Conservation (phyloP, 2,329 filamentous ascomycete species). For the Pseudogymnoascus sp. region DNA sequence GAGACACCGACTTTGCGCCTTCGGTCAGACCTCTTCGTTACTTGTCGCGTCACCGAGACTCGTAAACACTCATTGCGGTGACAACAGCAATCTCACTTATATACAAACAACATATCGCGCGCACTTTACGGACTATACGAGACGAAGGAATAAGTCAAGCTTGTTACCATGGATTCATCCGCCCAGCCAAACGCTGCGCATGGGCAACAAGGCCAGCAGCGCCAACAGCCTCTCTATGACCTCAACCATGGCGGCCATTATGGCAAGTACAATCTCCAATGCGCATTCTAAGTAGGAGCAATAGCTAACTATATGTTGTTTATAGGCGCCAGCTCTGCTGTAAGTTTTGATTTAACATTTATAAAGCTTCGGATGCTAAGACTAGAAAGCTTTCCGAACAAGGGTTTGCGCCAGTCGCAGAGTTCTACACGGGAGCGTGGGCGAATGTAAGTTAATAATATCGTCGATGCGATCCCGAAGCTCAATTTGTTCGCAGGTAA, state of each 20-base stretch:
- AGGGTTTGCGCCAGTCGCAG: slow-evolving; percentile 79
- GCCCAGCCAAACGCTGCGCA: slow-evolving; percentile 47
- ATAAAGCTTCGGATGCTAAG: neutral
- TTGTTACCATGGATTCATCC: slow-evolving; percentile 46
- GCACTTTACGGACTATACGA: neutral
- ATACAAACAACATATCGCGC: slow-evolving; percentile 3
- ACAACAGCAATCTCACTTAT: neutral
- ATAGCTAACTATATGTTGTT: slow-evolving; percentile 20
- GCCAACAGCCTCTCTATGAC: slow-evolving; percentile 63
- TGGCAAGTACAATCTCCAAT: slow-evolving; percentile 43
- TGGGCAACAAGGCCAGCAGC: slow-evolving; percentile 34
- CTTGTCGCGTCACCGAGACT: slow-evolving; percentile 6
- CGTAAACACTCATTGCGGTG: slow-evolving; percentile 1
- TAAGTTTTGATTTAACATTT: slow-evolving; percentile 36
- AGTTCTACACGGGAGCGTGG: slow-evolving; percentile 91
- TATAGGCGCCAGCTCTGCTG: slow-evolving; percentile 60
- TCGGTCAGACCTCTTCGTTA: neutral
- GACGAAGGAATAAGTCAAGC: neutral
- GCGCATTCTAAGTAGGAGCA: neutral
- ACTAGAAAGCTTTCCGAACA: slow-evolving; percentile 66
- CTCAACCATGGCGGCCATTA: slow-evolving; percentile 69
- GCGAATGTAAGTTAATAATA: slow-evolving; percentile 63
- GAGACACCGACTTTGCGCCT: slow-evolving; percentile 1
- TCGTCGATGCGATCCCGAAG: slow-evolving; percentile 14
- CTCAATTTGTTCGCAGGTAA: slow-evolving; percentile 55